Evolutionary conservation across 148 eudicot genomes (phyloP), one percentile per base, ranked within the genome.

Genomic region (Euryodendron excelsum): DNA sequence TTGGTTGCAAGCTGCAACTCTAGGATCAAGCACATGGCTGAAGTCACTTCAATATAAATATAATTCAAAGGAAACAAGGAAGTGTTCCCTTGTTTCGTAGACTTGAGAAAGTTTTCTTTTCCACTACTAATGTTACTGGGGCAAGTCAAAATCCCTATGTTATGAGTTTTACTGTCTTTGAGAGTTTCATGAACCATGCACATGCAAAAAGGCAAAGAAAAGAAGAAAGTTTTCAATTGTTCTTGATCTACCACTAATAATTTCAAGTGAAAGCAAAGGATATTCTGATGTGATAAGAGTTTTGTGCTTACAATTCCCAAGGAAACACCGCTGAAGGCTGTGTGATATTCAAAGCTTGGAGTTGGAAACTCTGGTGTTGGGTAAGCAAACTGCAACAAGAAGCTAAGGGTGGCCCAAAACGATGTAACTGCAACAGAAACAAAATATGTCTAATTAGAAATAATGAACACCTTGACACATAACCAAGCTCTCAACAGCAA

Each of bases 291-390:
- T 58, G 66, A 45, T 58, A 48, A 39, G 5, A 48, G 58, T 52
- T 31, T 23, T 28, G 68, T 60, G 81, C 98, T 93, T 89, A 96
- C 99, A 77, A 96, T 96, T 81, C 99, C 99, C 80, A 96, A 86
- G 53, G 99, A 88, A 84, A 91, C 99, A 70, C 99, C 99, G 37
- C 81, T 85, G 80, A 96, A 96, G 64, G 98, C 98, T 74, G 98
- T 85, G 74, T 93, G 98, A 80, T 73, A 93, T 88, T 96, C 99
- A 81, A 85, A 96, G 85, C 99, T 96, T 50, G 99, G 99, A 27
- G 99, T 93, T 69, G 95, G 92, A 85, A 90, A 25, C 86, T 96
- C 93, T 0, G 99, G 99, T 68, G 97, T 90, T 41, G 99, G 99
- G 83, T 96, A 96, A 50, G 99, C 99, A 82, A 93, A 96, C 80